These are phyloP conservation scores for Picea abies DNA, from an alignment of 83 land plant species.

Conservation along the genomic window DNA sequence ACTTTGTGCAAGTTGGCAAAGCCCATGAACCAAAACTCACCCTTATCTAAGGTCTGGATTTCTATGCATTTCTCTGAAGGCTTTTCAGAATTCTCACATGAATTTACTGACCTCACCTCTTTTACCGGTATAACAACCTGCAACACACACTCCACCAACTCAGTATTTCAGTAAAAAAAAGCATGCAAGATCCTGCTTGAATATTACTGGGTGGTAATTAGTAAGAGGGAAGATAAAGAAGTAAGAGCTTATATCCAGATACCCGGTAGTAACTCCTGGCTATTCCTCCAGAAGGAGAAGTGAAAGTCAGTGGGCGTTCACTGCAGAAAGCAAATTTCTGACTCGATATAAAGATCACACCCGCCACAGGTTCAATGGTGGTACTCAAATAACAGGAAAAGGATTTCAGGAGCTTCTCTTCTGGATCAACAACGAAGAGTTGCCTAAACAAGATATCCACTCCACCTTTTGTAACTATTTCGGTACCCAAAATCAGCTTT, in stretches of 20 bases:
- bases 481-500: constrained; percentile 49
- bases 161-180: too few relatives aligned
- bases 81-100: constrained; percentile 41
- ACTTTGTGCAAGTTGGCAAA: constrained; percentile 44
- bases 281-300: constrained; percentile 21
- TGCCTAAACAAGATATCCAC: constrained; percentile 40
- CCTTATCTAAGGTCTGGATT: constrained; percentile 42
- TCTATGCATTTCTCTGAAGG: constrained; percentile 52
- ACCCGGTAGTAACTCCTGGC: constrained; percentile 38
- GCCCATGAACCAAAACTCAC: constrained; percentile 77
- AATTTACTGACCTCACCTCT: constrained; percentile 33
- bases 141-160: not conserved
- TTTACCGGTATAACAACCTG: constrained; percentile 52
- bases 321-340: constrained; percentile 45
- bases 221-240: too few relatives aligned
- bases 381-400: constrained; percentile 55
- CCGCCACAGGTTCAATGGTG: constrained; percentile 56
- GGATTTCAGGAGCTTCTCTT: constrained; percentile 50
- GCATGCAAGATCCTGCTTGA: too few relatives aligned
- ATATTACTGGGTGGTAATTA: too few relatives aligned
- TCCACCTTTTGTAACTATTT: constrained; percentile 43
- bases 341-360: constrained; percentile 49
- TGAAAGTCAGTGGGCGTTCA: constrained; percentile 24
- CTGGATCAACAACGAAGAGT: constrained; percentile 17
- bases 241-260: too few relatives aligned